Base-by-base conservation (phyloP, 2,329 filamentous ascomycete species). In the Aspergillus sp. region DNA sequence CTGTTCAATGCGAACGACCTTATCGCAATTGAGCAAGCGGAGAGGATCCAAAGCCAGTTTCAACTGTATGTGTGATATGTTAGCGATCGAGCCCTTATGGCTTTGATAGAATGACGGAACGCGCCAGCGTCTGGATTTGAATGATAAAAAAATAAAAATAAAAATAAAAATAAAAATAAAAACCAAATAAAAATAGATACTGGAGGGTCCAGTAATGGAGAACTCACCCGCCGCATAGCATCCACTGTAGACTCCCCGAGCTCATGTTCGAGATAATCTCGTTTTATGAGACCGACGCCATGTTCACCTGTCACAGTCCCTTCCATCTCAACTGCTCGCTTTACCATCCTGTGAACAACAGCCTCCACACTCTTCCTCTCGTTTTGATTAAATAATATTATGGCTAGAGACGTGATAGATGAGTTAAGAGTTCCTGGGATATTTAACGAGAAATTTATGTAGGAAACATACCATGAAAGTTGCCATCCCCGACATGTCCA, bases 271-370 rank as follows among this genome's bases (percentile, higher is more conserved):
- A 82, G 63, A 57, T 82, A 82, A 54, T 85, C 83, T 46, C 83
- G 74, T 64, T 87, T 87, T 31, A 85, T 79, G 7, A 87, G 69
- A 2, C 84, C 84, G 39, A 87, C 81, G 13, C 83, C 84, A 60
- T 87, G 84, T 59, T 87, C 84, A 26, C 83, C 84, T 7, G 83
- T 86, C 1, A 85, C 83, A 0, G 84, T 88, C 27, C 84, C 84
- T 55, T 86, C 83, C 72, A 85, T 76, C 57, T 83, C 80, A 27
- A 88, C 75, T 3, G 84, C 84, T 34, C 79, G 75, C 57, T 83
- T 79, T 49, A 87, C 81, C 84, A 87, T 87, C 35, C 76, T 70
- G 53, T 87, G 79, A 9, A 87, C 81, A 9, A 85, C 73, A 26
- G 73, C 71, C 45, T 80, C 74, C 1, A 78, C 78, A 5, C 73